A percentile compares a stretch with the other conserved stretches of the same genome.
Evolutionary conservation across 768 basidiomycete genomes (phyloP).

Genomic region (Gloeopeniophorella convolvens): DNA sequence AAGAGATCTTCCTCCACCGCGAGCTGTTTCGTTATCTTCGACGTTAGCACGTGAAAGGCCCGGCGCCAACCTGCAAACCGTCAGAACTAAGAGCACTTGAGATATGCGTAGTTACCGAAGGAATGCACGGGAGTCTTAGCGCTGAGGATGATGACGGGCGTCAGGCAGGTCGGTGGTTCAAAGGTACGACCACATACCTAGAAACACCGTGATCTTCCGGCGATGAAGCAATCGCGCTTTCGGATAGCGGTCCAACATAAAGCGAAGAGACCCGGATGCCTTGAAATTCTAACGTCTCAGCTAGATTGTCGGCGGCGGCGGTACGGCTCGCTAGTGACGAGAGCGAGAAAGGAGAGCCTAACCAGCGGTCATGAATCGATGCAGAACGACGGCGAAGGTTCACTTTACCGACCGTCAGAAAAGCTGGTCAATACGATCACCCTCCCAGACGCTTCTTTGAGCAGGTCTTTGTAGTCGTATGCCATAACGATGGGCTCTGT

Average conservation of each 20-base stretch:
- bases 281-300: slow-evolving; percentile 5
- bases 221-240: background rate
- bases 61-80: slow-evolving; percentile 9
- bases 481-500: slow-evolving; percentile 26
- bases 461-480: slow-evolving; percentile 26
- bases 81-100: background rate
- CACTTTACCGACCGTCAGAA: slow-evolving; percentile 8
- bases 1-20: slow-evolving; percentile 7
- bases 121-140: background rate
- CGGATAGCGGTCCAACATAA: slow-evolving; percentile 6
- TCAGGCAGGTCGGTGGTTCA: too few relatives aligned
- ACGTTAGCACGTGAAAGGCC: background rate
- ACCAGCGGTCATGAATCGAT: background rate
- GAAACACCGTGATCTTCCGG: background rate
- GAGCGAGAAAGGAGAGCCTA: slow-evolving; percentile 6
- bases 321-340: slow-evolving; percentile 3
- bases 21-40: slow-evolving; percentile 11
- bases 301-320: slow-evolving; percentile 7
- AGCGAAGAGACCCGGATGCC: slow-evolving; percentile 14
- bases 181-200: slow-evolving; percentile 8
- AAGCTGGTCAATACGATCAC: slow-evolving; percentile 26
- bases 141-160: background rate
- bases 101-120: slow-evolving; percentile 6
- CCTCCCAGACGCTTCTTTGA: slow-evolving; percentile 27
- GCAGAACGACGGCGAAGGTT: background rate